Conservation (phyloP, 495 filamentous ascomycete genomes). For the Penicillium robsamsonii region DNA sequence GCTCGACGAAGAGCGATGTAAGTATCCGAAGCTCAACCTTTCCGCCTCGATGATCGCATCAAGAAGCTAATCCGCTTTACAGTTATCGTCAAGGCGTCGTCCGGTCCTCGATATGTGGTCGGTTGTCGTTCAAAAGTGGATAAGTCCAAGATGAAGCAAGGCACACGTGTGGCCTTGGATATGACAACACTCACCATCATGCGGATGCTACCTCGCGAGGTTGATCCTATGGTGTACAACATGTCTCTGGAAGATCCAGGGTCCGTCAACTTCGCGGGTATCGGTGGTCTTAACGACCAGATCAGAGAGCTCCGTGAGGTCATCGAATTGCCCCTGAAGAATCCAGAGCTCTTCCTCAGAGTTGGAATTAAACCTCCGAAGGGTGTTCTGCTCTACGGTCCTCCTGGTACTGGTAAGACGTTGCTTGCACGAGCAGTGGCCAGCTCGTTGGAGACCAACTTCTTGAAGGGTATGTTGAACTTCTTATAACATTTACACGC, state of each 20-base stretch:
- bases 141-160: constrained; percentile 94
- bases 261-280: constrained; percentile 97
- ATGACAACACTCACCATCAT: constrained; percentile 99
- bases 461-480: constrained; percentile 75
- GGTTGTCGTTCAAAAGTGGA: constrained; percentile 98
- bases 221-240: constrained; percentile 98
- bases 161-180: constrained; percentile 95
- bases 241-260: constrained; percentile 99
- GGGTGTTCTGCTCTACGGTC: constrained; percentile 96
- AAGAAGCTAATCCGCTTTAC: constrained; percentile 12
- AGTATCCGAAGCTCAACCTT: constrained; percentile 3
- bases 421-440: constrained; percentile 92
- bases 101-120: constrained; percentile 96
- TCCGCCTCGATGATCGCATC: neutral
- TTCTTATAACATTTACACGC: neutral
- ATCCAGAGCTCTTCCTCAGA: constrained; percentile 93
- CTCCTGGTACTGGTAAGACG: constrained; percentile 96
- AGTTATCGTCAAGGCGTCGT: constrained; percentile 89
- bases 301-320: constrained; percentile 97
- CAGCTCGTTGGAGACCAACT: constrained; percentile 96
- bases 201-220: constrained; percentile 98
- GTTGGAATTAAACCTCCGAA: constrained; percentile 99
- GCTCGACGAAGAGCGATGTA: constrained; percentile 98
- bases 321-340: constrained; percentile 97
- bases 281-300: constrained; percentile 98